Conservation (phyloP, 2,329 filamentous ascomycete genomes). For the Colletotrichum sp. region DNA sequence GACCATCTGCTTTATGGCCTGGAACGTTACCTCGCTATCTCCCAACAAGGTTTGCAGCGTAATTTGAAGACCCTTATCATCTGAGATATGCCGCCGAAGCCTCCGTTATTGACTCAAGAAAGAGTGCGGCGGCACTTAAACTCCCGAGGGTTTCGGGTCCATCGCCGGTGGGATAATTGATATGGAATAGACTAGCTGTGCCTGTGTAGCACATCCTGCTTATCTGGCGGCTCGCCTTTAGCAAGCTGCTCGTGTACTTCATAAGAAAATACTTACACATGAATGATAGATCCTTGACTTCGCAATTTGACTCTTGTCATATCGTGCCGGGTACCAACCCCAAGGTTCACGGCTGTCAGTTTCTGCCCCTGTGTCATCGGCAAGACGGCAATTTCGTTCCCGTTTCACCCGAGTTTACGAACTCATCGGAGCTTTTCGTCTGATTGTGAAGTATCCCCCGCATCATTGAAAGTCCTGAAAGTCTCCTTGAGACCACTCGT, state of each 20-base stretch:
- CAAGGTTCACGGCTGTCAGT: background rate
- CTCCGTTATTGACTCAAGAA: background rate
- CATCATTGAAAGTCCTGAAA: conserved; percentile 8
- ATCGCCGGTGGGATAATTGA: background rate
- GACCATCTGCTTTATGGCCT: background rate
- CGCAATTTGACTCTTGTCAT: background rate
- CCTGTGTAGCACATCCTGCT: background rate
- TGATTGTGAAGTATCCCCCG: background rate
- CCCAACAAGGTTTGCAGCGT: background rate
- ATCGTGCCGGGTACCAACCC: background rate
- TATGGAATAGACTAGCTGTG: background rate
- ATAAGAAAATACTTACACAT: background rate
- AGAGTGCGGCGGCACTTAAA: background rate
- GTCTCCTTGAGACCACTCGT: conserved; percentile 15
- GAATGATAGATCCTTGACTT: background rate
- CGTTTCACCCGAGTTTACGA: background rate
- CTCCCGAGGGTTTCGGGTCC: background rate
- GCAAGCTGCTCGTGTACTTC: background rate
- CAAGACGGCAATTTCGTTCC: background rate
- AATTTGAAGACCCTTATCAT: background rate
- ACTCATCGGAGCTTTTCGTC: background rate
- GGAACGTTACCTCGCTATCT: background rate
- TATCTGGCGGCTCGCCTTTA: background rate
- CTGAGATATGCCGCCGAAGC: background rate
- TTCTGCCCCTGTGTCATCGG: background rate